Percentiles rank a stretch among this genome's conserved stretches.
Conservation (phyloP, 106 monocot species). For the Acorus calamus region DNA sequence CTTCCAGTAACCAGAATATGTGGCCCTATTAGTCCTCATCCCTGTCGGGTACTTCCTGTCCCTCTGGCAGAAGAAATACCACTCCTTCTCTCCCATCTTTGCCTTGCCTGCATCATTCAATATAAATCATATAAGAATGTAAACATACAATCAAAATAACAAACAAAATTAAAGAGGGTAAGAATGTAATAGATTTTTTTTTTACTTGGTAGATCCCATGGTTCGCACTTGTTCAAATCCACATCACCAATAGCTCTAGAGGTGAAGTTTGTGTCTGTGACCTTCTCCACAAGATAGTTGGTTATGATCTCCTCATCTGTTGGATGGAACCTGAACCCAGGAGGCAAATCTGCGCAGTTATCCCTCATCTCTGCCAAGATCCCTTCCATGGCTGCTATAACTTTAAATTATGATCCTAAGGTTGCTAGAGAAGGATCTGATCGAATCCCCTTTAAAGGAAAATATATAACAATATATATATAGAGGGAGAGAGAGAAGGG, state of each 20-base stretch:
- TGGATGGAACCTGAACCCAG: conserved; percentile 35
- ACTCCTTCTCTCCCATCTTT: conserved; percentile 57
- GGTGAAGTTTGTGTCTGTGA: conserved; percentile 25
- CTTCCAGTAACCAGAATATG: conserved; percentile 77
- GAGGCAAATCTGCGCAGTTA: conserved; percentile 15
- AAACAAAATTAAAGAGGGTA: neutral
- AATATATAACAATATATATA: neutral
- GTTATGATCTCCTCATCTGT: conserved; percentile 31
- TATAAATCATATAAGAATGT: neutral
- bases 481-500: too few relatives aligned
- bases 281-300: conserved; percentile 26
- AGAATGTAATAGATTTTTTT: neutral
- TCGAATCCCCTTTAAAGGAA: too few relatives aligned
- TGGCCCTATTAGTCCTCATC: conserved; percentile 59
- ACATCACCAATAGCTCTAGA: conserved; percentile 57
- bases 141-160: neutral
- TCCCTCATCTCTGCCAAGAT: neutral
- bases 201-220: conserved; percentile 82
- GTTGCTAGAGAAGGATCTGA: neutral
- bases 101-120: conserved; percentile 28
- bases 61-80: conserved; percentile 58
- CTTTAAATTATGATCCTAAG: too few relatives aligned
- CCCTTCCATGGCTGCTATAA: neutral
- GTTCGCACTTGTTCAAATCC: conserved; percentile 80
- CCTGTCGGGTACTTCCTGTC: conserved; percentile 74